Evolutionary conservation across 164 flowering plant genomes (phyloP).

Genomic region (Malania oleifera): DNA sequence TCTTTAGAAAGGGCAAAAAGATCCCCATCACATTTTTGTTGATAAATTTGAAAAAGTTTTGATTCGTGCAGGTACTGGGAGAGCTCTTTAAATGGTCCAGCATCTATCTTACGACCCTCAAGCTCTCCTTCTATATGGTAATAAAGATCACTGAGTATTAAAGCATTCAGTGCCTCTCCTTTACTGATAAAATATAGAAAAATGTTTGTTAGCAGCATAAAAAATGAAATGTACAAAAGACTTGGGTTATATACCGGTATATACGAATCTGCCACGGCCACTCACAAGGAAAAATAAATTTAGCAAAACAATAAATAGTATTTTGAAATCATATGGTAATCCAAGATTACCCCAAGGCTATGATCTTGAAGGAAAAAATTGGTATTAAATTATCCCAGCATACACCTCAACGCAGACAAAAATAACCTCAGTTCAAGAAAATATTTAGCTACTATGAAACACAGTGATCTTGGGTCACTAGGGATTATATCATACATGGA

Average conservation of each 20-base stretch:
- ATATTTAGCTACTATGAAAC: too few relatives aligned
- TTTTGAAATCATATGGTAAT: too few relatives aligned
- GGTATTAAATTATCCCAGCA: too few relatives aligned
- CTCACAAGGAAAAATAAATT: not conserved
- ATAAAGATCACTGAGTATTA: constrained; percentile 75
- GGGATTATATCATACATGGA: too few relatives aligned
- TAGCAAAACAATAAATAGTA: not conserved
- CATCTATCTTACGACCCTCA: constrained; percentile 65
- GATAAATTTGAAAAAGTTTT: constrained; percentile 32
- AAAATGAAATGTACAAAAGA: constrained; percentile 2
- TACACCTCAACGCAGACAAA: too few relatives aligned
- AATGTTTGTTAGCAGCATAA: not conserved
- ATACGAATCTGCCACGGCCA: too few relatives aligned
- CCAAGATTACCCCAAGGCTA: too few relatives aligned
- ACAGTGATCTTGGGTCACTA: too few relatives aligned
- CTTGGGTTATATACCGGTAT: not conserved
- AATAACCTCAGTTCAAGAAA: too few relatives aligned
- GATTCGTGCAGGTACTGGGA: constrained; percentile 47
- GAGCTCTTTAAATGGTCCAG: constrained; percentile 79
- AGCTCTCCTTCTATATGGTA: constrained; percentile 90
- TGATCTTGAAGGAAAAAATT: too few relatives aligned
- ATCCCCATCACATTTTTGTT: constrained; percentile 28
- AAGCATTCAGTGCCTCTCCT: constrained; percentile 45
- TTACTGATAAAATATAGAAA: constrained; percentile 36
- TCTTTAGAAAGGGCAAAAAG: constrained; percentile 19